Base-by-base conservation (phyloP, 1,284 basidiomycete genomes). In the Sporisorium sorghi region DNA sequence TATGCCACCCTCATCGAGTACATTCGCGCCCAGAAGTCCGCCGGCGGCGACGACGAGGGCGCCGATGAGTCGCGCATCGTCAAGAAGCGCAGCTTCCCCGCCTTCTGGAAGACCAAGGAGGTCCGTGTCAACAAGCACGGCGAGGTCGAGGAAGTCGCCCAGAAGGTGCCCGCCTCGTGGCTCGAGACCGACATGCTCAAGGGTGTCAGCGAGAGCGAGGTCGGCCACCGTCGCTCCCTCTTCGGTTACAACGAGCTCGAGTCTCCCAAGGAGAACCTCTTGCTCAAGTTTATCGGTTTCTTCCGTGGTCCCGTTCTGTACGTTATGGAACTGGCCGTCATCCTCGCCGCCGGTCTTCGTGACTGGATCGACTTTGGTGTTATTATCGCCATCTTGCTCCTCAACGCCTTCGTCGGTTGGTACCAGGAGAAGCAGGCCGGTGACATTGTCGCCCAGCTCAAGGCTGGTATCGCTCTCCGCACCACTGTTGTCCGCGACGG, bases 381-480 rank as follows among this genome's bases (percentile, higher is more conserved):
- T 51, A 88, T 88, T 60, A 86, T 86, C 59, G 78, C 83, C 74
- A 77, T 72, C 44, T 58, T 78, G 48, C 61, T 85, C 52, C 81
- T 86, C 70, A 88, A 88, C 85, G 88, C 88, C 46, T 85, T 86
- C 59, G 88, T 88, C 71, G 88, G 88, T 56, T 88, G 88, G 88
- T 88, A 88, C 80, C 77, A 89, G 78, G 88, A 88, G 77, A 88
- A 88, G 86, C 82, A 85, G 85, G 85, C 87, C 39, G 87, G 87
- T 58, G 87, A 87, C 79, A 87, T 87, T 77, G 87, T 87, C 65
- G 87, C 87, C 46, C 85, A 88, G 78, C 87, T 89, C 73, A 88
- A 88, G 83, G 87, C 87, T 37, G 88, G 87, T 72, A 88, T 89
- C 65, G 87, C 88, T 6, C 83, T 88, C 60, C 86, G 86, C 61